Conservation (phyloP, 768 basidiomycete species). For the Stropharia rugosoannulata region DNA sequence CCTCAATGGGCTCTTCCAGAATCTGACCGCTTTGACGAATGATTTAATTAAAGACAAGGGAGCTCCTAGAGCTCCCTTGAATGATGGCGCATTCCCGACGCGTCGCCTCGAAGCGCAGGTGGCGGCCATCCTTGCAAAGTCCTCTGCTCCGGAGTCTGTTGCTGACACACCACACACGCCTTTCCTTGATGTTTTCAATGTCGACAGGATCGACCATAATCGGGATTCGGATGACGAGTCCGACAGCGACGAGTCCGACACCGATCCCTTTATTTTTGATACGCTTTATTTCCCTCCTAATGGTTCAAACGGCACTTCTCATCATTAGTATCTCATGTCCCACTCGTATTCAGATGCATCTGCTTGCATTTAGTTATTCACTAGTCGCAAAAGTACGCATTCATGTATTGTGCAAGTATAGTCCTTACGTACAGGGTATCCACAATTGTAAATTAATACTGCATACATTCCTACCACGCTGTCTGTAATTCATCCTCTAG, state of each 20-base stretch:
- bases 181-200: slow-evolving; percentile 73
- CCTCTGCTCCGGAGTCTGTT: slow-evolving; percentile 51
- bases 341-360: slow-evolving; percentile 9
- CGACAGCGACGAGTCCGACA: slow-evolving; percentile 48
- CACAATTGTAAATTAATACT: slow-evolving; percentile 16
- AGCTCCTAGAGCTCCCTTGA: slow-evolving; percentile 20
- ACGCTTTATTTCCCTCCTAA: slow-evolving; percentile 43
- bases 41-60: slow-evolving; percentile 62
- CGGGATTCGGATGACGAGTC: slow-evolving; percentile 52
- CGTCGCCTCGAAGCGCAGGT: slow-evolving; percentile 73
- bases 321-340: slow-evolving; percentile 25
- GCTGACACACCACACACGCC: slow-evolving; percentile 75
- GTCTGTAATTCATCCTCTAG: slow-evolving; percentile 7
- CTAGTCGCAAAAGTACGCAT: slow-evolving; percentile 12
- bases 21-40: slow-evolving; percentile 71
- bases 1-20: slow-evolving; percentile 75
- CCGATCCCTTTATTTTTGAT: slow-evolving; percentile 66
- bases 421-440: slow-evolving; percentile 6
- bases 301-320: slow-evolving; percentile 45
- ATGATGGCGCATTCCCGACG: slow-evolving; percentile 45
- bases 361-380: slow-evolving; percentile 6
- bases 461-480: slow-evolving; percentile 14
- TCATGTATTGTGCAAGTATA: slow-evolving; percentile 8
- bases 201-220: slow-evolving; percentile 43
- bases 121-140: slow-evolving; percentile 81